Percentiles rank a stretch among this genome's conserved stretches.
phyloP scores from a whole-genome alignment of 805 yeast genomes.

The Grigorovia humatica region DNA sequence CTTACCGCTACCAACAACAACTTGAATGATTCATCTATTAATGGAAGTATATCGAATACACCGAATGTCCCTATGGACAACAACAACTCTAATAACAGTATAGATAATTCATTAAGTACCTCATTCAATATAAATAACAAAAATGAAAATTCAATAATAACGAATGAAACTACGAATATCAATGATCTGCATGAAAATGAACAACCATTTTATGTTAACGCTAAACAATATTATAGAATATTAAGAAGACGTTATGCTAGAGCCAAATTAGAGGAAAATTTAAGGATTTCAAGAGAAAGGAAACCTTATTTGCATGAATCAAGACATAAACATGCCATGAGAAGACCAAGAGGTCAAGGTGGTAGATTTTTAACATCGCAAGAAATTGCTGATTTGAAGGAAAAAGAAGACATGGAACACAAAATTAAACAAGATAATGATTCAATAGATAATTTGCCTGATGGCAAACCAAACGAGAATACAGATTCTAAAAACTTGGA shows the following conservation, averaged over 20 bases:
- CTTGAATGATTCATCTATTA: no score
- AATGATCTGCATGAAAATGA: conserved; percentile 30
- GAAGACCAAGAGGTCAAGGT: conserved; percentile 98
- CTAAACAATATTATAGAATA: conserved; percentile 93
- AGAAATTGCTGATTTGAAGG: conserved; percentile 51
- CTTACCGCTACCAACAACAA: no score
- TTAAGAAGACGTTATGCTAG: conserved; percentile 88
- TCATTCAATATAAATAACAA: not conserved
- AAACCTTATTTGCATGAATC: conserved; percentile 94
- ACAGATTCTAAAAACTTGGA: not conserved
- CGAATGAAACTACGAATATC: not conserved
- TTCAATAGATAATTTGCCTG: no score
- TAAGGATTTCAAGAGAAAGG: conserved; percentile 80
- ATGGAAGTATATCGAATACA: no score
- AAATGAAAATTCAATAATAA: not conserved
- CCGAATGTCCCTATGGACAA: no score
- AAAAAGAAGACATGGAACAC: conserved; percentile 9
- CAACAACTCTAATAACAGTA: not conserved
- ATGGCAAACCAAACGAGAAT: not conserved
- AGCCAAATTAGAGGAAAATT: conserved; percentile 81
- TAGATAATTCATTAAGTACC: not conserved
- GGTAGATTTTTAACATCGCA: conserved; percentile 96
- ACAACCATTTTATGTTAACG: conserved; percentile 95
- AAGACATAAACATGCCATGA: conserved; percentile 97
- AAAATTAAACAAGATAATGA: not conserved